A percentile compares a stretch with the other conserved stretches of the same genome.
phyloP scores from a whole-genome alignment of 2,329 filamentous ascomycete genomes.

The Diaporthe aspalathi region DNA sequence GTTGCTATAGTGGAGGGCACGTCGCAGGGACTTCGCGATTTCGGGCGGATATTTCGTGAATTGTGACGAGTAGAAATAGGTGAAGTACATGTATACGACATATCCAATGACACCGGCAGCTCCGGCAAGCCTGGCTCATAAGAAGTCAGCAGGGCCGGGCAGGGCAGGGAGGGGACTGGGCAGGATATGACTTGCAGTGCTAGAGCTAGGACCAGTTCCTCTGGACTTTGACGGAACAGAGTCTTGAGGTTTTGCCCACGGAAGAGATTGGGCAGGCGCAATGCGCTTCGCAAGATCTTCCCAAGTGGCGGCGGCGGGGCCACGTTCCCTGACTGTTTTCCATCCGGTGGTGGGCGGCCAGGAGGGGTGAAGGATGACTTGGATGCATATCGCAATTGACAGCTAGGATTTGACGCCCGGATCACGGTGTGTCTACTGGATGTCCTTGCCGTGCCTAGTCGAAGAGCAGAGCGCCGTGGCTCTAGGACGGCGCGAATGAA shows the following conservation, averaged over 20 bases:
- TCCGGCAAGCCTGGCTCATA: conserved; percentile 49
- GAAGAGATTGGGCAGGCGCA: conserved; percentile 50
- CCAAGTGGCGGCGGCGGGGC: conserved; percentile 7
- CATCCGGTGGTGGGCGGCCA: neutral
- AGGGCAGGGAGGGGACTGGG: conserved; percentile 42
- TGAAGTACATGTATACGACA: conserved; percentile 60
- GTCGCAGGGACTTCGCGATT: conserved; percentile 81
- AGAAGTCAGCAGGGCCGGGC: conserved; percentile 44
- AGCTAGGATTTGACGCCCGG: neutral
- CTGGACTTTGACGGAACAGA: conserved; percentile 56
- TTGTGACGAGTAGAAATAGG: conserved; percentile 65
- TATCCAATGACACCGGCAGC: conserved; percentile 51
- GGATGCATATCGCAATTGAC: conserved; percentile 29
- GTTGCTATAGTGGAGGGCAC: conserved; percentile 88
- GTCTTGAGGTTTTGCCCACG: conserved; percentile 51
- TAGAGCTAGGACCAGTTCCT: conserved; percentile 57
- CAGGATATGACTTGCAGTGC: conserved; percentile 49
- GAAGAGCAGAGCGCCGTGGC: neutral
- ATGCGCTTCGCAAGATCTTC: conserved; percentile 31
- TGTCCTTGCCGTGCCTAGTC: conserved; percentile 1
- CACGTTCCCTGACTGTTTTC: neutral
- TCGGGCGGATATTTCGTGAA: conserved; percentile 73
- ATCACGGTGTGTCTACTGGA: neutral
- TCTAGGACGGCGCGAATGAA: conserved; percentile 31
- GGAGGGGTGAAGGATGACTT: neutral